Evolutionary conservation across 371 early-diverging fungal species (phyloP).

Genomic region (Phascolomyces articulosus): DNA sequence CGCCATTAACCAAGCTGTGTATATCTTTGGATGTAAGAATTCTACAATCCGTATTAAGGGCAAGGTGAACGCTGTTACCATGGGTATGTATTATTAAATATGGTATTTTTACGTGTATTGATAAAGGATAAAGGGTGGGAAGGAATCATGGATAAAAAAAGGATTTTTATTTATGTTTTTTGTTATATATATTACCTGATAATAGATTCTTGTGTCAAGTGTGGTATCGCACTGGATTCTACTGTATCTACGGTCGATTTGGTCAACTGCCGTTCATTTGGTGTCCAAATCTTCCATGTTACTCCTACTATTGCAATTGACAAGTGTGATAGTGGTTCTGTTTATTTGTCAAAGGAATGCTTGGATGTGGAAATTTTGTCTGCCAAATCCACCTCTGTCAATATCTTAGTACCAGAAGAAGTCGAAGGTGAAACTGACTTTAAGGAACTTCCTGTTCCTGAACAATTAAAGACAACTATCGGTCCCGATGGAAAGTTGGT

Average conservation of each 20-base stretch:
- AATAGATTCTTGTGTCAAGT: conserved; percentile 84
- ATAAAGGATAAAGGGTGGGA: too few species aligned
- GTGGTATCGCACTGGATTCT: conserved; percentile 84
- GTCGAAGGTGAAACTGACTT: conserved; percentile 75
- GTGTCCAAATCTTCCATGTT: conserved; percentile 85
- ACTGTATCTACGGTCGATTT: conserved; percentile 88
- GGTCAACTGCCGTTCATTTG: conserved; percentile 89
- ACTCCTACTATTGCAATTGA: conserved; percentile 89
- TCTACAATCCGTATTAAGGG: conserved; percentile 89
- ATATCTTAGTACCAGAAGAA: conserved; percentile 75
- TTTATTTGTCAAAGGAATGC: conserved; percentile 82
- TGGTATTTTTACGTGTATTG: background rate
- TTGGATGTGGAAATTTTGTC: conserved; percentile 85
- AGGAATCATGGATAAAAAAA: too few species aligned
- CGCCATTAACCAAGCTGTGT: conserved; percentile 88
- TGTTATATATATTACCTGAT: background rate
- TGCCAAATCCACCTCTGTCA: conserved; percentile 88
- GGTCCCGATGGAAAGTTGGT: conserved; percentile 73
- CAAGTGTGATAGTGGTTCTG: conserved; percentile 91
- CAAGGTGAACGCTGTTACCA: conserved; percentile 89
- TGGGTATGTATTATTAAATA: conserved; percentile 54
- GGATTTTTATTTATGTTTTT: too few species aligned
- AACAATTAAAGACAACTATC: conserved; percentile 90
- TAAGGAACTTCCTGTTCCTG: conserved; percentile 87
- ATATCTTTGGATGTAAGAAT: conserved; percentile 90